Conservation (phyloP, 176 grass and related monocot genomes). For the Carex scoparia region DNA sequence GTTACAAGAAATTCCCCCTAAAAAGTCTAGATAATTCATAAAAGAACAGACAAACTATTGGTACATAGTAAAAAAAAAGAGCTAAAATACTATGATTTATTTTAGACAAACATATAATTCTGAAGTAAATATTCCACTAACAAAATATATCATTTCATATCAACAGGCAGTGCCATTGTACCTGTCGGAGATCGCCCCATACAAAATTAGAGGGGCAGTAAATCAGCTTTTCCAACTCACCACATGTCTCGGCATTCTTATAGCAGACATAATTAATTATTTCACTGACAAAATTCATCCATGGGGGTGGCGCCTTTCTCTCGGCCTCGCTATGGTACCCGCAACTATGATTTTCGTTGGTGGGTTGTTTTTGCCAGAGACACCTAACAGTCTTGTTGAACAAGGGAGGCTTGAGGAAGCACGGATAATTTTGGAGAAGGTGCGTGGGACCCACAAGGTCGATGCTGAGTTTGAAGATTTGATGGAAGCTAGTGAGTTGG, state of each 20-base stretch:
- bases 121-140: not conserved
- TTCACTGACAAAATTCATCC: conserved; percentile 77
- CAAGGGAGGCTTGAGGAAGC: conserved; percentile 57
- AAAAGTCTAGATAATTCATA: not conserved
- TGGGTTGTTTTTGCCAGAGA: conserved; percentile 73
- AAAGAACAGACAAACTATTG: not conserved
- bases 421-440: conserved; percentile 62
- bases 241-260: conserved; percentile 79
- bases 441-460: conserved; percentile 71
- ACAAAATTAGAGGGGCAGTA: conserved; percentile 80
- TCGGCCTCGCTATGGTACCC: conserved; percentile 73
- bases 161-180: conserved; percentile 77
- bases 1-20: too few species aligned
- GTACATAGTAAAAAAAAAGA: not conserved
- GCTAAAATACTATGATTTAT: not conserved
- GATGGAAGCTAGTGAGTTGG: conserved; percentile 74
- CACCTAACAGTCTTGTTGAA: conserved; percentile 96
- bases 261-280: conserved; percentile 87
- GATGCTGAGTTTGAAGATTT: conserved; percentile 94
- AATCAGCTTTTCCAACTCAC: conserved; percentile 99
- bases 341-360: conserved; percentile 72
- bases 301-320: conserved; percentile 88
- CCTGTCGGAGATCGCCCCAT: conserved; percentile 84
- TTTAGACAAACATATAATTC: not conserved
- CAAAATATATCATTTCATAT: not conserved